Evolutionary conservation across 108 stramenopile species (phyloP), one percentile per base, ranked within the genome.

Genomic region (Cylindrotheca closterium): DNA sequence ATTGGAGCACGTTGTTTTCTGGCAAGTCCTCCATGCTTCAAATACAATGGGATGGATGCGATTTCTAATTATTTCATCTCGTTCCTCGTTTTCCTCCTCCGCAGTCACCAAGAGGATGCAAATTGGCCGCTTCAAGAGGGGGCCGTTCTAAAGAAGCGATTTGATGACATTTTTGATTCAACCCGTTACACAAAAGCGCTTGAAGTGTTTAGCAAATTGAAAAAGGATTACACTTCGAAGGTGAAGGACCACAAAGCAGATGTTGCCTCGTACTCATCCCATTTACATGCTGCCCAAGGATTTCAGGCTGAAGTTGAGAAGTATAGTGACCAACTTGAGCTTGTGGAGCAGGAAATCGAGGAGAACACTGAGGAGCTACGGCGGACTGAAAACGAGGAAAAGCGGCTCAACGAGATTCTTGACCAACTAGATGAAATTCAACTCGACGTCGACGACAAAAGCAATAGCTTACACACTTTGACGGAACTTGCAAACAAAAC

Each of bases 141-240:
- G 25, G 93, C 96, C 10, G 93, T 97, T 26, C 79, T 99, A 4
- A 99, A 99, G 80, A 97, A 98, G 68, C 88, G 91, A 47, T 99
- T 99, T 78, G 99, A 99, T 79, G 99, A 99, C 68, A 99, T 99
- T 50, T 99, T 99, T 73, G 99, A 99, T 71, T 91, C 92, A 18
- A 94, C 96, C 3, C 78, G 78, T 4, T 79, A 79, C 48, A 45
- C 91, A 78, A 80, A 98, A 93, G 99, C 99, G 0, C 74, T 99
- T 57, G 97, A 98, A 26, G 92, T 84, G 27, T 91, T 99, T 66
- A 69, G 79, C 55, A 93, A 95, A 51, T 76, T 67, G 32, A 91
- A 92, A 71, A 91, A 89, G 74, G 78, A 79, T 21, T 84, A 90
- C 58, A 60, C 67, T 17, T 34, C 51, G 23, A 60, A 76, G 42